Evolutionary conservation across 257 asterid genomes (phyloP).

Genomic region (Nicotiana sylvestris): DNA sequence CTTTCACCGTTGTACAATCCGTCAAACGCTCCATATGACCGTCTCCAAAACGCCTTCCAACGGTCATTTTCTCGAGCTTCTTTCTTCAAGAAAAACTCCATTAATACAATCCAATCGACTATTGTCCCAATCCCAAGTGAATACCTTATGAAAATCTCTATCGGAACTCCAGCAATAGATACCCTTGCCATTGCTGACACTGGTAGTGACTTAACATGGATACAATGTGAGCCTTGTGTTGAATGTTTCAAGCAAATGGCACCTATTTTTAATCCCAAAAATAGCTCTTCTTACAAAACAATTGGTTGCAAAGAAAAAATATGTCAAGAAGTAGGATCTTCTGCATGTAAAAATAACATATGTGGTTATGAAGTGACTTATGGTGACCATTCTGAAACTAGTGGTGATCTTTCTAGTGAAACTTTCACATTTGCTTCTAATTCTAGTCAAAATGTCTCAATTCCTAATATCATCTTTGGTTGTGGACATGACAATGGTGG

Average conservation of each 20-base stretch:
- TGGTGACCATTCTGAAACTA: conserved; percentile 19
- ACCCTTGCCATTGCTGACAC: conserved; percentile 18
- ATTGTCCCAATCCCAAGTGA: background rate
- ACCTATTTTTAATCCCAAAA: conserved; percentile 16
- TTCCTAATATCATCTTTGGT: conserved; percentile 22
- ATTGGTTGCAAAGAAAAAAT: background rate
- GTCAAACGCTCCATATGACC: conserved; percentile 14
- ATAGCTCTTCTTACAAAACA: conserved; percentile 12
- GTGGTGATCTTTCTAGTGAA: conserved; percentile 24
- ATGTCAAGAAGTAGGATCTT: background rate
- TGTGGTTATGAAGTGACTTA: conserved; percentile 12
- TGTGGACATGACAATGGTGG: conserved; percentile 28
- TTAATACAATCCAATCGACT: background rate
- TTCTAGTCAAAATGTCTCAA: background rate
- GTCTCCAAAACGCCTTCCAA: background rate
- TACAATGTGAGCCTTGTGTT: conserved; percentile 23
- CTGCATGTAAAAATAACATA: background rate
- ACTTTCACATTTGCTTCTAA: conserved; percentile 22
- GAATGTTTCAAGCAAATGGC: conserved; percentile 7
- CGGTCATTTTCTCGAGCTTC: conserved; percentile 23
- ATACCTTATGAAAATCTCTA: conserved; percentile 23
- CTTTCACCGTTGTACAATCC: conserved; percentile 27
- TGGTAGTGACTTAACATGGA: conserved; percentile 26
- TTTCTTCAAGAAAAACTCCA: background rate
- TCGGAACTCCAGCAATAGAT: conserved; percentile 24